Base-by-base conservation (phyloP, 202 grass and related monocot genomes). In the Carex arenaria region DNA sequence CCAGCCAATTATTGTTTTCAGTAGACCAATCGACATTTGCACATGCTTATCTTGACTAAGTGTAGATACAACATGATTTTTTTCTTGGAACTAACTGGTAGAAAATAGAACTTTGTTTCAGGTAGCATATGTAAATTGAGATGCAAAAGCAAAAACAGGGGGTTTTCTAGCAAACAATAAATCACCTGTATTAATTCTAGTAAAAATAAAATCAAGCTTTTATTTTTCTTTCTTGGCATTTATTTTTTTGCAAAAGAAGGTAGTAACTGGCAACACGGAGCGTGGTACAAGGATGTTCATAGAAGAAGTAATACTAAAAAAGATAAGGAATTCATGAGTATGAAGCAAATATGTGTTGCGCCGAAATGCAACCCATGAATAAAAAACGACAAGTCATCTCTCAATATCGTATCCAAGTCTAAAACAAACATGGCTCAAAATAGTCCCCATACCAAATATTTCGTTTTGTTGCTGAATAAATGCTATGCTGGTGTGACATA, bases 21-120 rank as follows among this genome's bases (percentile, higher is more conserved):
- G 34, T 63, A 64, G 2, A 28, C 59, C 42, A 80, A 64, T 80
- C 64, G 38, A 64, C 59, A 43, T 64, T 47, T 47, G 19, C 78
- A 80, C 55, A 80, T 80, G 78, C 31, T 19, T 64, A n/a, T 43
- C 22, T 62, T 81, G 60, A 81, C 31, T 45, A 64, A 64, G 28
- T 19, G 60, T 47, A 51, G 1, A 81, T 28, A 26, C 12, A 65
- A 81, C 9, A 20, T 47, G 3, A 30, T 28, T 17, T 81, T 31
- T 81, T 26, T 47, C 59, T 65, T 64, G 61, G 36, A 40, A 6
- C n/a, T 80, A 19, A 17, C 22, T 49, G 12, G 23, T 67, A 20
- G 7, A 22, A 36, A 2, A 67, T 51, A n/a, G 3, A 64, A 80
- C 57, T 23, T 62, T 22, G 12, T 10, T 45, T 7, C 9, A 22